These are phyloP conservation scores for Scheffersomyces stipitis DNA, from an alignment of 805 yeast genomes.

Conservation along the genomic window DNA sequence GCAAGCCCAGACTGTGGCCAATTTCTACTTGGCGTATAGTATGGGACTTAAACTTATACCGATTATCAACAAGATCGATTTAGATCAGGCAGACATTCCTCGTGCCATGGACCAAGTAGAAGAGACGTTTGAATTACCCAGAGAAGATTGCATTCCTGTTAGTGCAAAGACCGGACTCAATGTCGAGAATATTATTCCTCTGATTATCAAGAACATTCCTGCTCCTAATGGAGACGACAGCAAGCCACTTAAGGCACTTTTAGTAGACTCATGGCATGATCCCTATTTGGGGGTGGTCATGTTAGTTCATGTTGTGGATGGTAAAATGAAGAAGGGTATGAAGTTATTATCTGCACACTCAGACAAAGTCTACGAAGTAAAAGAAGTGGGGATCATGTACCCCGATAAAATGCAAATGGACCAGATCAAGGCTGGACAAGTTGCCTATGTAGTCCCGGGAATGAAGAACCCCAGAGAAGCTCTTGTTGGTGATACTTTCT, in stretches of 20 bases:
- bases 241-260: constrained; percentile 65
- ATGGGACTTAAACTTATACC: constrained; percentile 82
- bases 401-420: constrained; percentile 77
- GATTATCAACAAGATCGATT: constrained; percentile 86
- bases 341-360: constrained; percentile 79
- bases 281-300: constrained; percentile 87
- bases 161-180: constrained; percentile 91
- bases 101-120: constrained; percentile 83
- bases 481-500: constrained; percentile 86
- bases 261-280: constrained; percentile 98
- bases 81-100: constrained; percentile 82
- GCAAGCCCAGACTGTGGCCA: constrained; percentile 98
- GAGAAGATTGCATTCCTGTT: constrained; percentile 73
- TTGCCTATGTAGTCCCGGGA: constrained; percentile 92
- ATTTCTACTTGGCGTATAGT: constrained; percentile 85
- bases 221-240: constrained; percentile 60
- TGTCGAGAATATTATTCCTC: constrained; percentile 77
- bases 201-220: constrained; percentile 78
- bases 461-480: constrained; percentile 88
- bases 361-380: constrained; percentile 73
- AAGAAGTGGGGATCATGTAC: constrained; percentile 93
- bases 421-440: constrained; percentile 80
- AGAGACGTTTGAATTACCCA: constrained; percentile 74
- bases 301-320: constrained; percentile 83
- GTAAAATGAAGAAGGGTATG: constrained; percentile 70